Evolutionary conservation across 192 early-diverging fungal genomes (phyloP).

Genomic region (Backusella luteola): DNA sequence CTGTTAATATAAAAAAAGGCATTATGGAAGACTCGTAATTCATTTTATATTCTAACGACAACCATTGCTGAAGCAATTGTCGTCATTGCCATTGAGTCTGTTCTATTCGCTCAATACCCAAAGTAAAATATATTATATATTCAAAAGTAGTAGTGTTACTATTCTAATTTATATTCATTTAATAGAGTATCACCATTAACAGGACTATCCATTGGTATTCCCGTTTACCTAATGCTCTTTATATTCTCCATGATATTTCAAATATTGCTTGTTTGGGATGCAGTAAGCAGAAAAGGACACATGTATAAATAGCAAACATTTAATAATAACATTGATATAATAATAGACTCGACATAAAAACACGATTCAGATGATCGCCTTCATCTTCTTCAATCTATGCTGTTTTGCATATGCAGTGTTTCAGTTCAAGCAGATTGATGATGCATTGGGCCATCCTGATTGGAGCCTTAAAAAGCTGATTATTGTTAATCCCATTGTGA

Average conservation of each 20-base stretch:
- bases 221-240: constrained; percentile 74
- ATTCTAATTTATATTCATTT: neutral
- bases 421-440: constrained; percentile 58
- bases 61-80: constrained; percentile 51
- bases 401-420: constrained; percentile 67
- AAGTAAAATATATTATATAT: constrained; percentile 6
- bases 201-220: constrained; percentile 42
- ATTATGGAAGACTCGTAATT: constrained; percentile 27
- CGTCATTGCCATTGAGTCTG: constrained; percentile 53
- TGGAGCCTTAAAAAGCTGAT: constrained; percentile 19
- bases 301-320: neutral
- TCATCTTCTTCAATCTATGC: constrained; percentile 66
- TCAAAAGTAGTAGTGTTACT: neutral
- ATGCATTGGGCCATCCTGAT: constrained; percentile 23
- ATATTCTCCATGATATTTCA: constrained; percentile 68
- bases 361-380: constrained; percentile 69
- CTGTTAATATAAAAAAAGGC: neutral
- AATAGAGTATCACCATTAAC: neutral
- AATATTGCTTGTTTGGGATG: constrained; percentile 64
- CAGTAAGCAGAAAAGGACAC: constrained; percentile 46
- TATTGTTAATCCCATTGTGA: constrained; percentile 53
- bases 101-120: constrained; percentile 42
- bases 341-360: constrained; percentile 64
- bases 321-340: neutral
- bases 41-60: constrained; percentile 29